Base-by-base conservation (phyloP, 306 rosid species). In the Erythrophleum fordii region DNA sequence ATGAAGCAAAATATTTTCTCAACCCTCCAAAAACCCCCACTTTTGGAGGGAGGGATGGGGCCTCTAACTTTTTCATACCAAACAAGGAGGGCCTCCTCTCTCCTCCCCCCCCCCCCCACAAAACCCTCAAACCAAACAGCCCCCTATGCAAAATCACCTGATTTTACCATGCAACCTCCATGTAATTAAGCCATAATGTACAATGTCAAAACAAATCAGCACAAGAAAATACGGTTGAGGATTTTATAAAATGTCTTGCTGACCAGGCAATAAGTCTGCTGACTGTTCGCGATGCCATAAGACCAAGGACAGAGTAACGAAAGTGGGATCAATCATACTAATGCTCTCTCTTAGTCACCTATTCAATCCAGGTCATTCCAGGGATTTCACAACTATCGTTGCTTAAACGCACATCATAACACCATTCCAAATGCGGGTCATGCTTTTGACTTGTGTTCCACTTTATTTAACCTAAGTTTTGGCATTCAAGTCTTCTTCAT, bases 101-200 rank as follows among this genome's bases (percentile, higher is more conserved):
- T n/a, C n/a, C n/a, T n/a, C n/a, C n/a, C n/a, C n/a, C n/a, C n/a
- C n/a, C n/a, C n/a, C n/a, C n/a, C n/a, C n/a, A n/a, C n/a, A n/a
- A n/a, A n/a, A n/a, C n/a, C n/a, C n/a, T n/a, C n/a, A n/a, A n/a
- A n/a, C n/a, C n/a, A n/a, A n/a, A n/a, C n/a, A n/a, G n/a, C n/a
- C n/a, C n/a, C n/a, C n/a, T n/a, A 61, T 49, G 58, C n/a, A 64
- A 56, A 77, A 52, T 65, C 71, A 78, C 55, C 20, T 8, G 69
- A 49, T 48, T 69, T 67, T 12, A 10, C 46, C 23, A 31, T 37
- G 22, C 18, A 17, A 37, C 6, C 22, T 35, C 28, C 71, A 37
- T 65, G 25, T 34, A n/a, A 65, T 42, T 4, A n/a, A 35, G 3
- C 48, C 10, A 48, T 44, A 41, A 18, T 45, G n/a, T 45, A 60